These are phyloP conservation scores for Penicillium polonicum DNA, from an alignment of 2,329 filamentous ascomycete genomes.

Conservation along the genomic window DNA sequence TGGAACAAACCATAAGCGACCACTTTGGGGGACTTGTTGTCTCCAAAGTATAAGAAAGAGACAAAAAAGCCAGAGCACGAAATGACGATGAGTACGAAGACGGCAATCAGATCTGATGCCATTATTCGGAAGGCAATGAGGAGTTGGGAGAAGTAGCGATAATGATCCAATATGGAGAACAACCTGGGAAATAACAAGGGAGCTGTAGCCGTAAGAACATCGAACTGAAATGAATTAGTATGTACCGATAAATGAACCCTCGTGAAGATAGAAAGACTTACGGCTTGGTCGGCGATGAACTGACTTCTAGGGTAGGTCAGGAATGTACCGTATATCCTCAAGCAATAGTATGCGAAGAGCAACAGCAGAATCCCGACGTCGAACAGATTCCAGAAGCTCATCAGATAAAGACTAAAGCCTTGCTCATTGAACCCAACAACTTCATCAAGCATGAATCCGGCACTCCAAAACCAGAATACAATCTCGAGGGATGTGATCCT, in stretches of 20 bases:
- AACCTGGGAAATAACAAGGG: slow-evolving; percentile 86
- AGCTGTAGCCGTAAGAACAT: slow-evolving; percentile 88
- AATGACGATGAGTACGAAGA: slow-evolving; percentile 80
- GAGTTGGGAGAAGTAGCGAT: slow-evolving; percentile 92
- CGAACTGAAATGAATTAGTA: slow-evolving; percentile 53
- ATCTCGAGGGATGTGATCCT: slow-evolving; percentile 82
- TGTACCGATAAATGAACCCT: too few relatives aligned
- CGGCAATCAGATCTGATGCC: slow-evolving; percentile 82
- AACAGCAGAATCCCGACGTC: slow-evolving; percentile 85
- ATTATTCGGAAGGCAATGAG: slow-evolving; percentile 93
- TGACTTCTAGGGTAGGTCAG: slow-evolving; percentile 68
- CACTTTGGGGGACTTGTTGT: slow-evolving; percentile 65
- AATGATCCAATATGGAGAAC: slow-evolving; percentile 91
- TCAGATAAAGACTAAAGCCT: slow-evolving; percentile 92
- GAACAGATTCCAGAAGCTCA: slow-evolving; percentile 97
- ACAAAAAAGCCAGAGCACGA: slow-evolving; percentile 94
- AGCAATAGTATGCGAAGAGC: slow-evolving; percentile 83
- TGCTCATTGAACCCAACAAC: slow-evolving; percentile 95
- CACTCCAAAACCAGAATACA: slow-evolving; percentile 96
- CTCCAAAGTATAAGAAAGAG: slow-evolving; percentile 79
- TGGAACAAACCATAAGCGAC: slow-evolving; percentile 93
- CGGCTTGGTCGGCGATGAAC: slow-evolving; percentile 73
- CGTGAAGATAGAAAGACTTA: neutral
- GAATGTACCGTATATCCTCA: slow-evolving; percentile 84
- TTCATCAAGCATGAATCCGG: slow-evolving; percentile 94